phyloP scores from a whole-genome alignment of 352 stramenopile species.

The Pythium volutum region DNA sequence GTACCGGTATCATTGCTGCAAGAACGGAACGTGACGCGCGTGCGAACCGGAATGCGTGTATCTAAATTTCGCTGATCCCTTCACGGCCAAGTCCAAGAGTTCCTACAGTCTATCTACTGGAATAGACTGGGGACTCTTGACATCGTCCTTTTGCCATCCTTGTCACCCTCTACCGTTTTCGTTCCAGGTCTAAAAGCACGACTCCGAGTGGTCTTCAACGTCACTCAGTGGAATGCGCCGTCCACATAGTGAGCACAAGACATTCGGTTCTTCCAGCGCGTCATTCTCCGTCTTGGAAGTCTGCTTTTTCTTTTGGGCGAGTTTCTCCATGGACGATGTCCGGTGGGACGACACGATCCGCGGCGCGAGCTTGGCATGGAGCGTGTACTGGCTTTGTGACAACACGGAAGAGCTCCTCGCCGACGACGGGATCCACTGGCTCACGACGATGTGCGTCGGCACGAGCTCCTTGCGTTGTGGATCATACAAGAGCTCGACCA shows the following conservation, averaged over 20 bases:
- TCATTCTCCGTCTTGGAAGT: background rate
- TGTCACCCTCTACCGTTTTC: background rate
- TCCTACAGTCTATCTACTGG: no score
- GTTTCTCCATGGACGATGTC: background rate
- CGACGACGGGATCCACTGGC: constrained; percentile 1
- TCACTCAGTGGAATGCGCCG: constrained; percentile 29
- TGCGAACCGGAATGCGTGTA: no score
- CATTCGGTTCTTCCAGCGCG: background rate
- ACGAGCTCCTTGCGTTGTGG: constrained; percentile 20
- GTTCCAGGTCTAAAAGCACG: constrained; percentile 18
- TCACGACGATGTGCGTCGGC: background rate
- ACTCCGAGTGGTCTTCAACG: constrained; percentile 38
- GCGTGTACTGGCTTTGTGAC: background rate
- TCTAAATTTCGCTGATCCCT: no score
- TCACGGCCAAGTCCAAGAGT: no score
- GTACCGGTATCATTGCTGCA: no score
- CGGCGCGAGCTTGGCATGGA: constrained; percentile 24
- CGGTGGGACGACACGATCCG: constrained; percentile 19
- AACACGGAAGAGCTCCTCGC: background rate
- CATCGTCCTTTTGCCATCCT: no score
- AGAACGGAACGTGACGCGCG: no score
- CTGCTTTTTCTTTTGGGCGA: background rate
- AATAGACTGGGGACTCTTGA: no score
- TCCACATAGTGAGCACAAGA: constrained; percentile 40
- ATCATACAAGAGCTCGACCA: constrained; percentile 31